phyloP scores from a whole-genome alignment of 169 alveolate species.

The Amoebophrya sp. region DNA sequence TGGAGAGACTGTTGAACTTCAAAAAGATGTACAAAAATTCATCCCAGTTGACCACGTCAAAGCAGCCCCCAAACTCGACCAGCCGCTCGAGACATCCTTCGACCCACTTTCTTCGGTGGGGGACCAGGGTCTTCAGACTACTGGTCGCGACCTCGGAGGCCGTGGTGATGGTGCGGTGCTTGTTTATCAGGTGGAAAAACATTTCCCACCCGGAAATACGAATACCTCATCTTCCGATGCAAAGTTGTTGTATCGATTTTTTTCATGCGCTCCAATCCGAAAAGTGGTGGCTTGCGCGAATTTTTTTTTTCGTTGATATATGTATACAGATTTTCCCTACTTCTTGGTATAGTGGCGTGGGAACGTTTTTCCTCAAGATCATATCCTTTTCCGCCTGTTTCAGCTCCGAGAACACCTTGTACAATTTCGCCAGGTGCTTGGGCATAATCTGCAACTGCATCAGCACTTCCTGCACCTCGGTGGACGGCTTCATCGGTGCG shows the following conservation, averaged over 20 bases:
- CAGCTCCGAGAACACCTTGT: background rate
- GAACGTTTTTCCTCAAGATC: no score
- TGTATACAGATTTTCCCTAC: no score
- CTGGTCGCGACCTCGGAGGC: background rate
- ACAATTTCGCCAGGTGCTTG: background rate
- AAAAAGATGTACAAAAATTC: conserved; percentile 32
- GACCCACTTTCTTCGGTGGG: background rate
- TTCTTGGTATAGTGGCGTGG: no score
- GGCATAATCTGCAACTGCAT: background rate
- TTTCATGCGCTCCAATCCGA: no score
- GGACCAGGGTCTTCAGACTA: background rate
- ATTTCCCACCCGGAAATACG: no score
- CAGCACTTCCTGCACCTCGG: background rate
- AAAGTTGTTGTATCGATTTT: no score
- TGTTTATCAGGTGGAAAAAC: no score
- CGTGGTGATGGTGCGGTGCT: background rate
- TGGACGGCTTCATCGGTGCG: background rate
- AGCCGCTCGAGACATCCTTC: background rate
- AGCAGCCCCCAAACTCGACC: conserved; percentile 33
- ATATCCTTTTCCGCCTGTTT: background rate
- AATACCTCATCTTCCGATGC: no score
- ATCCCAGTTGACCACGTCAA: conserved; percentile 32
- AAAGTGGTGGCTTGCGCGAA: no score
- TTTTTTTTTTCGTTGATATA: no score
- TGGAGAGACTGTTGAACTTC: conserved; percentile 12